phyloP scores from a whole-genome alignment of 2,329 filamentous ascomycete species.

The Chalara sp. region DNA sequence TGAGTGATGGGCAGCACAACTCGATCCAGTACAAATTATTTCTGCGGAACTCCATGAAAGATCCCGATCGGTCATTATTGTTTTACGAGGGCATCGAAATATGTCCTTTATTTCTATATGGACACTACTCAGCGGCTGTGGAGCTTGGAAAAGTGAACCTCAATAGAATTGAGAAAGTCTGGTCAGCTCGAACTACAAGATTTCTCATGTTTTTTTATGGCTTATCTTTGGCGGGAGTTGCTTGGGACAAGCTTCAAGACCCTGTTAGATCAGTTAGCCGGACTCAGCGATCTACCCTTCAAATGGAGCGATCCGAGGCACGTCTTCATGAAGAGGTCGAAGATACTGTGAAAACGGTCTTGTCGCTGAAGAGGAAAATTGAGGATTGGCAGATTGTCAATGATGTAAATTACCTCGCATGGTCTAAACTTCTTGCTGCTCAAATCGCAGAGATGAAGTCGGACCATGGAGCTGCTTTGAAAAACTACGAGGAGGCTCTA shows the following conservation, averaged over 20 bases:
- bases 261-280: constrained; percentile 14
- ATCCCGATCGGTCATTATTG: constrained; percentile 56
- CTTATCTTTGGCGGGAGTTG: constrained; percentile 45
- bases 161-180: constrained; percentile 42
- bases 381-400: constrained; percentile 57
- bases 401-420: constrained; percentile 64
- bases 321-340: constrained; percentile 37
- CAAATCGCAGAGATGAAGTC: constrained; percentile 58
- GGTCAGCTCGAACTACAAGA: constrained; percentile 53
- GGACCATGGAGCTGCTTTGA: constrained; percentile 51
- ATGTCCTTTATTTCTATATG: constrained; percentile 55
- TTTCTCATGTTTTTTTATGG: constrained; percentile 54
- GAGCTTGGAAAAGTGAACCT: constrained; percentile 47
- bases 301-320: constrained; percentile 25
- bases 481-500: constrained; percentile 61
- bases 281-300: constrained; percentile 29
- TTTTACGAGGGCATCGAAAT: constrained; percentile 65
- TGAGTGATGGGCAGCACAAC: constrained; percentile 63
- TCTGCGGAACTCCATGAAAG: constrained; percentile 40
- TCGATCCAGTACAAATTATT: constrained; percentile 52
- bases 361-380: constrained; percentile 51
- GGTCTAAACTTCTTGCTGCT: constrained; percentile 62
- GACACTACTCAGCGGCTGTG: constrained; percentile 53
- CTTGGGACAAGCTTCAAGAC: constrained; percentile 29
- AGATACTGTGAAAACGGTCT: constrained; percentile 46